Evolutionary conservation across 768 basidiomycete species (phyloP).

Genomic region (Leccinum longicurvipes): DNA sequence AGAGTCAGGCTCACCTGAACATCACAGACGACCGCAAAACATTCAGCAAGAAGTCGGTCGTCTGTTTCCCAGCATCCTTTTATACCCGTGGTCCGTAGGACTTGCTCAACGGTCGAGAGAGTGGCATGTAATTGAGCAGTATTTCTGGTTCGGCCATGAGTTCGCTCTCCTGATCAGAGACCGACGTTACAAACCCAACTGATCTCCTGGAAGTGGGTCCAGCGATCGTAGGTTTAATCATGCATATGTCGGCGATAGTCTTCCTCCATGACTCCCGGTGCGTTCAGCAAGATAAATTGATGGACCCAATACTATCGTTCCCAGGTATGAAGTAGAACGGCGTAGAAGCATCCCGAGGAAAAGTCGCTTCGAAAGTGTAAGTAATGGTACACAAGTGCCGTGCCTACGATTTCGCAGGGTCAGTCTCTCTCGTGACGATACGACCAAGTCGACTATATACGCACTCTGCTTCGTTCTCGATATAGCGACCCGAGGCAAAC

Average conservation of each 20-base stretch:
- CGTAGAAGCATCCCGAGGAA: slow-evolving; percentile 42
- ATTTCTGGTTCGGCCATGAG: slow-evolving; percentile 37
- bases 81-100: slow-evolving; percentile 82
- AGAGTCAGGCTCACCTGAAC: slow-evolving; percentile 57
- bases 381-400: too few relatives aligned
- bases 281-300: slow-evolving; percentile 70
- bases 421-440: neutral
- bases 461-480: slow-evolving; percentile 49
- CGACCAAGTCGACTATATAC: slow-evolving; percentile 35
- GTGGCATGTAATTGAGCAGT: slow-evolving; percentile 82
- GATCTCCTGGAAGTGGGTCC: slow-evolving; percentile 49
- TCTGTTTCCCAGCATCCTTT: slow-evolving; percentile 80
- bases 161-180: slow-evolving; percentile 31
- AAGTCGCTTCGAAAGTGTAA: slow-evolving; percentile 62
- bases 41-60: slow-evolving; percentile 68
- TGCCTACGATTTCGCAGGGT: slow-evolving; percentile 47
- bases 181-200: slow-evolving; percentile 57
- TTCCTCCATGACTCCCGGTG: slow-evolving; percentile 77
- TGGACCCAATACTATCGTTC: slow-evolving; percentile 82
- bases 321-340: slow-evolving; percentile 64
- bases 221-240: slow-evolving; percentile 50
- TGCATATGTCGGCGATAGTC: slow-evolving; percentile 63
- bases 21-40: slow-evolving; percentile 62
- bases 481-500: slow-evolving; percentile 59
- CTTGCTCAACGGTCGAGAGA: slow-evolving; percentile 70